Evolutionary conservation across 2,329 filamentous ascomycete genomes (phyloP).

Genomic region (Trichophyton equinum): DNA sequence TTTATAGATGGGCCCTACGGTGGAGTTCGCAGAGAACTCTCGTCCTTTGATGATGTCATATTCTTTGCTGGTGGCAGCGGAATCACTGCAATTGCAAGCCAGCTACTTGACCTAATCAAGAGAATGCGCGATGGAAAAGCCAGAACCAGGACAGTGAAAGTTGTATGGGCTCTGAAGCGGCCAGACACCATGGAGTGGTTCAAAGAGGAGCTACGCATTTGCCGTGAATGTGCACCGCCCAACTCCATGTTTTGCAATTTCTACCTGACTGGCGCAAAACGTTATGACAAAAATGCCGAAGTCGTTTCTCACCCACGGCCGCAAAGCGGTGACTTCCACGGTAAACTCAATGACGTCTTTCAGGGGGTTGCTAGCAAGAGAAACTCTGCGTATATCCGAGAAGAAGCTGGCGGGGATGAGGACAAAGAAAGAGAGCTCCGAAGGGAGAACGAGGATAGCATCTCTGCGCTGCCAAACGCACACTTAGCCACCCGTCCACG

Average conservation of each 20-base stretch:
- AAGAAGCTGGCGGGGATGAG: conserved; percentile 59
- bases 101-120: conserved; percentile 87
- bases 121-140: conserved; percentile 91
- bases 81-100: conserved; percentile 84
- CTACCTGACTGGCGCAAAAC: conserved; percentile 72
- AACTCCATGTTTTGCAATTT: conserved; percentile 88
- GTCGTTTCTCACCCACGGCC: conserved; percentile 38
- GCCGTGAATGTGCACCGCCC: conserved; percentile 74
- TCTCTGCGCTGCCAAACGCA: conserved; percentile 62
- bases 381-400: conserved; percentile 68
- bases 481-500: conserved; percentile 17
- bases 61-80: conserved; percentile 89
- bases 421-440: conserved; percentile 70
- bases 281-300: conserved; percentile 33
- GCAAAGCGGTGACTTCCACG: conserved; percentile 64
- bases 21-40: conserved; percentile 78
- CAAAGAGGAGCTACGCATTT: conserved; percentile 84
- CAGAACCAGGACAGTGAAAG: conserved; percentile 76
- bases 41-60: conserved; percentile 86
- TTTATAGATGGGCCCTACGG: conserved; percentile 93
- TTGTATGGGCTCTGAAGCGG: conserved; percentile 87
- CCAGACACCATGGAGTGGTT: conserved; percentile 97
- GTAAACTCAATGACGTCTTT: conserved; percentile 77
- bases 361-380: conserved; percentile 77
- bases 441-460: conserved; percentile 69